Evolutionary conservation across 805 yeast species (phyloP).

Genomic region (Lipomyces spencermartinsiae): DNA sequence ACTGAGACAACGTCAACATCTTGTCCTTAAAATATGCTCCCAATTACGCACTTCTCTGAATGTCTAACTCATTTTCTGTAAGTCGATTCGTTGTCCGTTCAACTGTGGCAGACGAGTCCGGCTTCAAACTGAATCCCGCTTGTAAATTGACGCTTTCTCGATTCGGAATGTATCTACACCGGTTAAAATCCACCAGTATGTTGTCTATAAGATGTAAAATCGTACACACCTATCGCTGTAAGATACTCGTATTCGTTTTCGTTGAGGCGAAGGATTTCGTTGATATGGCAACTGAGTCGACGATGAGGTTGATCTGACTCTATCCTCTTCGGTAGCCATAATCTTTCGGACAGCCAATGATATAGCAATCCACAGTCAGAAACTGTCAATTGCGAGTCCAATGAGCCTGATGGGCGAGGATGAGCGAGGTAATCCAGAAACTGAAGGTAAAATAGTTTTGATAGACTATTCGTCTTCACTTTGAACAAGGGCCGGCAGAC

Average conservation of each 20-base stretch:
- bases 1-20: slow-evolving; percentile 45
- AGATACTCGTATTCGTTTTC: slow-evolving; percentile 27
- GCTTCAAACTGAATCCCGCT: slow-evolving; percentile 73
- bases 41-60: slow-evolving; percentile 50
- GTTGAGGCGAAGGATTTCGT: slow-evolving; percentile 22
- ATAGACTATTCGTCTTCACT: background rate
- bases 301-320: background rate
- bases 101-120: slow-evolving; percentile 49
- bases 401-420: background rate
- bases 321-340: background rate
- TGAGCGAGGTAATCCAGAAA: background rate
- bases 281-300: background rate
- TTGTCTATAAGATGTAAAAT: background rate
- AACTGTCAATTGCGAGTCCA: background rate
- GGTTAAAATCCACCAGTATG: background rate
- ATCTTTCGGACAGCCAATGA: background rate
- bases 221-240: slow-evolving; percentile 31
- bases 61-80: slow-evolving; percentile 62
- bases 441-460: background rate
- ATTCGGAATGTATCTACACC: slow-evolving; percentile 74
- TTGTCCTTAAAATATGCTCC: slow-evolving; percentile 7
- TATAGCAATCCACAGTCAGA: background rate
- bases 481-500: background rate
- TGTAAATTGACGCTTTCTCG: slow-evolving; percentile 86
- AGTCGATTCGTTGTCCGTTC: slow-evolving; percentile 30